phyloP scores from a whole-genome alignment of 1,139 yeast genomes.

The Suhomyces wounanorum region DNA sequence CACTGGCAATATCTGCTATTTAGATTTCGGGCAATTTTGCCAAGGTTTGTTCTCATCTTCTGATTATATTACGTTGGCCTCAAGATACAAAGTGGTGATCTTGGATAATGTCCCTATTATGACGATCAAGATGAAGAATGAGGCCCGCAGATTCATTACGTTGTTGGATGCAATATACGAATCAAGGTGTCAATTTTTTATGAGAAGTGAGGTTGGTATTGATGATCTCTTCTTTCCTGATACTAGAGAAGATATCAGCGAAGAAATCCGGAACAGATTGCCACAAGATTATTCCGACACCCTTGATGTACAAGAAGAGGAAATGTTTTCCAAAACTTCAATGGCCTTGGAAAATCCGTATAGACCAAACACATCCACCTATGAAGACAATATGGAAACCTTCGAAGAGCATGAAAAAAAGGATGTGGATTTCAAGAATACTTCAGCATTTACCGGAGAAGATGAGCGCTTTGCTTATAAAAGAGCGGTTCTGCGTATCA shows the following conservation, averaged over 20 bases:
- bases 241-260: constrained; percentile 19
- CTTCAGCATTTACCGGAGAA: constrained; percentile 69
- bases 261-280: constrained; percentile 14
- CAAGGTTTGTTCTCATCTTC: constrained; percentile 62
- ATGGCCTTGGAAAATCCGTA: constrained; percentile 65
- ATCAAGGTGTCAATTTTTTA: constrained; percentile 57
- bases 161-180: constrained; percentile 70
- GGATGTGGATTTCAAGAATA: constrained; percentile 44
- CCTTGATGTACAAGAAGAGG: constrained; percentile 60
- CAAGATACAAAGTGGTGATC: constrained; percentile 56
- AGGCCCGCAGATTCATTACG: constrained; percentile 68
- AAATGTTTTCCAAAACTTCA: constrained; percentile 66
- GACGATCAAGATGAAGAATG: constrained; percentile 61
- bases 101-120: constrained; percentile 64
- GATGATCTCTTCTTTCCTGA: constrained; percentile 64
- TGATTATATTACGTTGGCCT: constrained; percentile 69
- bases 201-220: constrained; percentile 52
- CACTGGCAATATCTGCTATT: constrained; percentile 39
- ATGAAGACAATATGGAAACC: constrained; percentile 47
- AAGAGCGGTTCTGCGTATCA: constrained; percentile 67
- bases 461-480: constrained; percentile 77
- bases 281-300: constrained; percentile 19
- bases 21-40: constrained; percentile 60
- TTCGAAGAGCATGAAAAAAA: constrained; percentile 30
- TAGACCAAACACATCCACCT: constrained; percentile 67